Evolutionary conservation across 768 basidiomycete genomes (phyloP).

Genomic region (Thelephora aurantiotincta): DNA sequence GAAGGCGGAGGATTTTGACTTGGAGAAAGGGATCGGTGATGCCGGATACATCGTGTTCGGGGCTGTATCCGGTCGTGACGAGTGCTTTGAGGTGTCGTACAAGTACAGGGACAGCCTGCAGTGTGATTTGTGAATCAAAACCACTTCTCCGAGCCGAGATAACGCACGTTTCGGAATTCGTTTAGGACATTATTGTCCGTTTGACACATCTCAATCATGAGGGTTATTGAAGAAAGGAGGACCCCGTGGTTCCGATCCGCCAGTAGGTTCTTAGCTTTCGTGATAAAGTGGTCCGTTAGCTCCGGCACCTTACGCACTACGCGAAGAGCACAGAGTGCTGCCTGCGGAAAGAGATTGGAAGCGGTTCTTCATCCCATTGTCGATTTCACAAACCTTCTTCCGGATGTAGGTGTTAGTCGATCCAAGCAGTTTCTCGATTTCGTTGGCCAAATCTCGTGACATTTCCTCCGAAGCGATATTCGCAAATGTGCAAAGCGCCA

Average conservation of each 20-base stretch:
- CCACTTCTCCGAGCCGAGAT: conserved; percentile 2
- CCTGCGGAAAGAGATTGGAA: conserved; percentile 30
- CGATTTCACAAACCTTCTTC: conserved; percentile 61
- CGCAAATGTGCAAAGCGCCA: conserved; percentile 95
- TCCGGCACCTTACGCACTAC: conserved; percentile 96
- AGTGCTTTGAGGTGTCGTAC: conserved; percentile 92
- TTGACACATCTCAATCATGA: conserved; percentile 90
- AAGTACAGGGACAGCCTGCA: conserved; percentile 78
- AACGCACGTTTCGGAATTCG: conserved; percentile 79
- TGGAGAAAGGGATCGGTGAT: conserved; percentile 96
- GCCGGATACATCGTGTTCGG: conserved; percentile 98
- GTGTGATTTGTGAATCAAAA: background rate
- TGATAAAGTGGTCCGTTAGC: conserved; percentile 80
- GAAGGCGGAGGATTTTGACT: conserved; percentile 80
- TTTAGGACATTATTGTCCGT: conserved; percentile 56
- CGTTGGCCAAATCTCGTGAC: conserved; percentile 95
- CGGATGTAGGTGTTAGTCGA: conserved; percentile 98
- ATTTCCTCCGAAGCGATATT: conserved; percentile 99
- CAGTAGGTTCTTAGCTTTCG: conserved; percentile 80
- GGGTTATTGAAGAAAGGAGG: conserved; percentile 82
- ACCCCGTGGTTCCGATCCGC: conserved; percentile 97
- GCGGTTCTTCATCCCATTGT: background rate
- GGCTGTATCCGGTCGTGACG: conserved; percentile 92
- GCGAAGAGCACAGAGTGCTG: conserved; percentile 86
- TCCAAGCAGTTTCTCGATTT: conserved; percentile 93